A percentile compares a stretch with the other conserved stretches of the same genome.
phyloP scores from a whole-genome alignment of 306 rosid species.

The Cicer pinnatifidum region DNA sequence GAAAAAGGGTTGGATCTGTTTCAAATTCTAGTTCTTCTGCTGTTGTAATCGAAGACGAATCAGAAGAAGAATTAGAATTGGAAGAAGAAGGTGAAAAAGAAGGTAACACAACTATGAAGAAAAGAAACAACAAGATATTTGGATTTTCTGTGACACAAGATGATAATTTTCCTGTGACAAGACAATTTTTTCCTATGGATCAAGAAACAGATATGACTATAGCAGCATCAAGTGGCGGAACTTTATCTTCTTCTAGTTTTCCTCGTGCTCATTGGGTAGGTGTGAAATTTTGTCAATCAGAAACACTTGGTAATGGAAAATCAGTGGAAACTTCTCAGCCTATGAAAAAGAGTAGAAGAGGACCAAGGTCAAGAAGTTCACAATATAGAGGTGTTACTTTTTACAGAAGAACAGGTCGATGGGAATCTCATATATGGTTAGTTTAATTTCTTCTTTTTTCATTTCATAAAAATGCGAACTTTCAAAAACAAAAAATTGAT shows the following conservation, averaged over 20 bases:
- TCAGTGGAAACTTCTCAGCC: slow-evolving; percentile 70
- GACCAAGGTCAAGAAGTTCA: slow-evolving; percentile 94
- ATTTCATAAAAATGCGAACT: slow-evolving; percentile 21
- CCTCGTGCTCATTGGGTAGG: slow-evolving; percentile 98
- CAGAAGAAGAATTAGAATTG: slow-evolving; percentile 53
- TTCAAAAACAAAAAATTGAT: not conserved
- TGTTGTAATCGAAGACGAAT: slow-evolving; percentile 71
- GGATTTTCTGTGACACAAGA: slow-evolving; percentile 65
- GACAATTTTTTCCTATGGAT: slow-evolving; percentile 81
- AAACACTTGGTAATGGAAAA: slow-evolving; percentile 52
- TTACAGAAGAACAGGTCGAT: slow-evolving; percentile 98
- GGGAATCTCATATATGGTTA: slow-evolving; percentile 99
- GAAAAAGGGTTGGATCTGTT: slow-evolving; percentile 82
- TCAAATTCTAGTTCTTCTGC: slow-evolving; percentile 93
- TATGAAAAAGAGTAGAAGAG: slow-evolving; percentile 89
- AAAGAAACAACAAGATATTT: slow-evolving; percentile 57
- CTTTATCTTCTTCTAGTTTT: slow-evolving; percentile 10
- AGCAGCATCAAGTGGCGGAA: slow-evolving; percentile 30
- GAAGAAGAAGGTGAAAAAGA: slow-evolving; percentile 61
- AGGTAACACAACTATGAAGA: slow-evolving; percentile 39
- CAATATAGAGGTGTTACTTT: slow-evolving; percentile 98
- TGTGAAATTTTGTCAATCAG: slow-evolving; percentile 72
- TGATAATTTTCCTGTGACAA: slow-evolving; percentile 63
- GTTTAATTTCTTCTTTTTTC: slow-evolving; percentile 3
- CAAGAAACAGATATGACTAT: slow-evolving; percentile 52